Conservation (phyloP, 495 filamentous ascomycete species). For the Elasticomyces elasticus region DNA sequence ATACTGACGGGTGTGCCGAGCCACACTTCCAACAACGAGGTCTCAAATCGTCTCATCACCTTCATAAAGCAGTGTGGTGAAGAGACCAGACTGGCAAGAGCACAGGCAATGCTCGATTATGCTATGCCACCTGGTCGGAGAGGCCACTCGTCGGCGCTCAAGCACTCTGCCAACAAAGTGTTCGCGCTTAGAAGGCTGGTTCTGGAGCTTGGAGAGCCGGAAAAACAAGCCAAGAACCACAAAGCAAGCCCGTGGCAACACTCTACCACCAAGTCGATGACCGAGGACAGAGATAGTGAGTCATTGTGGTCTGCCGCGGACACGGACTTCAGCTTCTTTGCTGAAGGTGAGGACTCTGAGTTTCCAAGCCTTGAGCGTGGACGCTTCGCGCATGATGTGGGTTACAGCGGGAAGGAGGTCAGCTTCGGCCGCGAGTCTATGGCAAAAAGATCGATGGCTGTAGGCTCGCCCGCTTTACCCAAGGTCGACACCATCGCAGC, state of each 20-base stretch:
- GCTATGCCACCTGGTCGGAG: slow-evolving; percentile 42
- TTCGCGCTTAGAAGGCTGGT: slow-evolving; percentile 48
- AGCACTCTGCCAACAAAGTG: slow-evolving; percentile 9
- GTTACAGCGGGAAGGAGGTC: slow-evolving; percentile 10
- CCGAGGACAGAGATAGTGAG: slow-evolving; percentile 52
- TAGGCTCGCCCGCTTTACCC: background rate
- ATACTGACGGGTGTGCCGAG: slow-evolving; percentile 52
- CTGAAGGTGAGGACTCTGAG: slow-evolving; percentile 47
- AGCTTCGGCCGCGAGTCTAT: background rate
- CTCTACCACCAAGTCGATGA: slow-evolving; percentile 42
- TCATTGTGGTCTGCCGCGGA: slow-evolving; percentile 50
- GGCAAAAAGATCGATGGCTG: background rate
- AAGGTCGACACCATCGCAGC: slow-evolving; percentile 15
- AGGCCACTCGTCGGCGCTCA: slow-evolving; percentile 38
- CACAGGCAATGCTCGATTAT: slow-evolving; percentile 45
- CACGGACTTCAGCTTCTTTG: slow-evolving; percentile 57
- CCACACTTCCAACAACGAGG: slow-evolving; percentile 35
- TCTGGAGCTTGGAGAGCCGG: slow-evolving; percentile 45
- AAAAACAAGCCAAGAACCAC: slow-evolving; percentile 12
- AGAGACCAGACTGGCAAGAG: slow-evolving; percentile 45
- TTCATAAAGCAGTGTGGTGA: slow-evolving; percentile 54
- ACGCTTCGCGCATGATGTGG: background rate
- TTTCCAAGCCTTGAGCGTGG: slow-evolving; percentile 31
- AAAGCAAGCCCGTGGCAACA: slow-evolving; percentile 27
- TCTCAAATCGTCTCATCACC: slow-evolving; percentile 40